These are phyloP conservation scores for Tephrocybe sp. DNA, from an alignment of 768 basidiomycete species.

Conservation along the genomic window DNA sequence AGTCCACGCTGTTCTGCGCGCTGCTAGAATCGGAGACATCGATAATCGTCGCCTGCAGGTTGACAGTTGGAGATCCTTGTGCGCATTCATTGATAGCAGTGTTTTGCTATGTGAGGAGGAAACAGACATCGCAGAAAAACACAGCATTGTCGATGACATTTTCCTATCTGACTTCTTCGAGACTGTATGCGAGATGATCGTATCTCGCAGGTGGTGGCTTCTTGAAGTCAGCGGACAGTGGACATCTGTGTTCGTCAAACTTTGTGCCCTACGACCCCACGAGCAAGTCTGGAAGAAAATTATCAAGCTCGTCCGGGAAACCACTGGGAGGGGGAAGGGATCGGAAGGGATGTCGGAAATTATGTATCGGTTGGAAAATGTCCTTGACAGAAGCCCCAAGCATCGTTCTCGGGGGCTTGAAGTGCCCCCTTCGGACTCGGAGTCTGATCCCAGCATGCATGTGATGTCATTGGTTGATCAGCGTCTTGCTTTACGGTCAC, in stretches of 20 bases:
- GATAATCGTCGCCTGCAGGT: constrained; percentile 36
- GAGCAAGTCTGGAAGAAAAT: constrained; percentile 30
- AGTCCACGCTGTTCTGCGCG: constrained; percentile 30
- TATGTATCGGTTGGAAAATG: constrained; percentile 18
- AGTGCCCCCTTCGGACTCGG: neutral
- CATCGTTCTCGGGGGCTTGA: neutral
- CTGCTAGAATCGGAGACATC: constrained; percentile 29
- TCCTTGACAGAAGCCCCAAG: constrained; percentile 5
- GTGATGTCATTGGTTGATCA: constrained; percentile 14
- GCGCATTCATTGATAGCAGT: constrained; percentile 31
- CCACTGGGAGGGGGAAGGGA: constrained; percentile 15
- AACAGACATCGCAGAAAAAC: neutral
- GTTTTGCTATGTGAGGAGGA: constrained; percentile 13
- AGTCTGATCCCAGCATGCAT: neutral
- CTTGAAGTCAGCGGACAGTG: constrained; percentile 34
- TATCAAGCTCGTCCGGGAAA: constrained; percentile 24
- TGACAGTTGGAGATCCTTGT: constrained; percentile 36
- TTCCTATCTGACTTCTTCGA: constrained; percentile 38
- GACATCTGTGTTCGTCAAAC: constrained; percentile 31
- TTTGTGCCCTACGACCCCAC: constrained; percentile 30
- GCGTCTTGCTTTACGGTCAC: neutral
- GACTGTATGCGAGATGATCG: constrained; percentile 27
- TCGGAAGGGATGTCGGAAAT: constrained; percentile 23
- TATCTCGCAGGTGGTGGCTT: constrained; percentile 33
- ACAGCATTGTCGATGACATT: constrained; percentile 23